Evolutionary conservation across 176 grass and related monocot genomes (phyloP).

Genomic region (Coix lacrymajobi): DNA sequence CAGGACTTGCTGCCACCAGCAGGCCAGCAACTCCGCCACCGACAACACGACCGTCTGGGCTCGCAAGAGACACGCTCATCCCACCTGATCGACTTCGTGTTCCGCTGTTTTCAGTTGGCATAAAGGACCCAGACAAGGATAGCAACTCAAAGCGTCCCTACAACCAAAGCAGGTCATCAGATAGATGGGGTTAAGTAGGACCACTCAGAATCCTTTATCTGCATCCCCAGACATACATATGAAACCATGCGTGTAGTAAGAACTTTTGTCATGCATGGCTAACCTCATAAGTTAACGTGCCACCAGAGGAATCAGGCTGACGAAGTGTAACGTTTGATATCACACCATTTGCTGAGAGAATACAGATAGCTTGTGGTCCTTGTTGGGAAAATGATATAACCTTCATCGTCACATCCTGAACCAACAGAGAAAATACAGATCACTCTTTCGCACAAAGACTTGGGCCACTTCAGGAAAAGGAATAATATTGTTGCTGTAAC

Average conservation of each 20-base stretch:
- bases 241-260: neutral
- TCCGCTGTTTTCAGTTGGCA: constrained; percentile 77
- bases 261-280: neutral
- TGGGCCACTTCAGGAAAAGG: neutral
- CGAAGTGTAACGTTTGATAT: constrained; percentile 91
- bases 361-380: constrained; percentile 77
- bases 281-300: constrained; percentile 97
- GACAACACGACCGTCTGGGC: constrained; percentile 80
- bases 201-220: neutral
- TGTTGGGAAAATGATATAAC: constrained; percentile 92
- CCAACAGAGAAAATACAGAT: neutral
- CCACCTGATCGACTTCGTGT: constrained; percentile 77
- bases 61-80: constrained; percentile 88
- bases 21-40: constrained; percentile 81
- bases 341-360: constrained; percentile 82
- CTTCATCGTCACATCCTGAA: constrained; percentile 92
- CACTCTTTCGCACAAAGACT: neutral
- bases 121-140: constrained; percentile 90
- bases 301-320: constrained; percentile 90
- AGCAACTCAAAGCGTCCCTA: constrained; percentile 90
- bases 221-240: neutral
- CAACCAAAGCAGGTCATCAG: constrained; percentile 9
- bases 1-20: constrained; percentile 78
- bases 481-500: neutral
- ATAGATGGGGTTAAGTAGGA: neutral